phyloP scores from a whole-genome alignment of 2,329 filamentous ascomycete species.

The Paraphoma chrysanthemicola region DNA sequence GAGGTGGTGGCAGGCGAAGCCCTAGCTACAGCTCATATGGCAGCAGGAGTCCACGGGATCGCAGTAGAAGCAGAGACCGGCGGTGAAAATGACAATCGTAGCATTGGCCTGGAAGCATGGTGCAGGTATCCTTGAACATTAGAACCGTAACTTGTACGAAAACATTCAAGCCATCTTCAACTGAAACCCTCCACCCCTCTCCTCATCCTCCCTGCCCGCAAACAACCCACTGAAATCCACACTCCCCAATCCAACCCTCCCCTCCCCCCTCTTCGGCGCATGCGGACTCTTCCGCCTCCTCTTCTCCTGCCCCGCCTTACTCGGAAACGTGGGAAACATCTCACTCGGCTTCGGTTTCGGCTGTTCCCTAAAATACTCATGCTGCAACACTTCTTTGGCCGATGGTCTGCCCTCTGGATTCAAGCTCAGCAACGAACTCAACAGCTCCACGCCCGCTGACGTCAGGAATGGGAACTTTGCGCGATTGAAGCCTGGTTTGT shows the following conservation, averaged over 20 bases:
- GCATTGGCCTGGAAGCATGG: not conserved
- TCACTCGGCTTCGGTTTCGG: slow-evolving; percentile 87
- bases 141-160: too few species aligned
- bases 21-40: slow-evolving; percentile 70
- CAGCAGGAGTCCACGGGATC: slow-evolving; percentile 57
- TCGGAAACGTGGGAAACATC: slow-evolving; percentile 97
- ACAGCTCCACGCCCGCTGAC: slow-evolving; percentile 71
- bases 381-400: slow-evolving; percentile 75
- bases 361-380: slow-evolving; percentile 87
- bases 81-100: slow-evolving; percentile 10
- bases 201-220: slow-evolving; percentile 55
- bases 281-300: slow-evolving; percentile 77
- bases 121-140: too few species aligned
- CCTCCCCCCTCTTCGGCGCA: slow-evolving; percentile 79
- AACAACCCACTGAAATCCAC: slow-evolving; percentile 60
- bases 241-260: slow-evolving; percentile 51
- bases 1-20: slow-evolving; percentile 59
- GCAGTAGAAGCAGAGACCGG: slow-evolving; percentile 52
- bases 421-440: slow-evolving; percentile 74
- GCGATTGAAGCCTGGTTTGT: slow-evolving; percentile 65
- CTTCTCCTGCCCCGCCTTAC: slow-evolving; percentile 90
- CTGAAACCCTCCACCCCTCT: slow-evolving; percentile 57
- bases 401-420: slow-evolving; percentile 76
- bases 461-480: slow-evolving; percentile 84
- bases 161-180: slow-evolving; percentile 38